Evolutionary conservation across 163 green algal species (phyloP).

Genomic region (Dunaliella salina): DNA sequence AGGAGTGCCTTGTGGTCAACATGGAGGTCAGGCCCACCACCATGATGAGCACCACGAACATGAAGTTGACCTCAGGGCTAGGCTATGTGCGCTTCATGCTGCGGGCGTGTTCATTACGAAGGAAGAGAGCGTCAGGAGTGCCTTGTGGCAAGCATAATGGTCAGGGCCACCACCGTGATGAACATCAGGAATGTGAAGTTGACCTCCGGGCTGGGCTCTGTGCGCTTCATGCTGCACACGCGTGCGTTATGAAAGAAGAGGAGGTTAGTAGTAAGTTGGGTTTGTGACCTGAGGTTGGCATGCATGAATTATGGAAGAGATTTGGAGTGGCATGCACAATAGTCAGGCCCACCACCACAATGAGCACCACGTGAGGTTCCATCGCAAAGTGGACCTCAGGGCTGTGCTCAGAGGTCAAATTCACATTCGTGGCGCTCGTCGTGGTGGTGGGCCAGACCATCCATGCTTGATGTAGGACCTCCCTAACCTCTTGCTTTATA

Average conservation of each 20-base stretch:
- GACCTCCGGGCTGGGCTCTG: conserved; percentile 48
- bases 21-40: conserved; percentile 47
- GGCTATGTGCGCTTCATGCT: conserved; percentile 29
- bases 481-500: too few species aligned
- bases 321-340: conserved; percentile 56
- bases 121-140: conserved; percentile 52
- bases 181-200: conserved; percentile 60
- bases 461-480: too few species aligned
- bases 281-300: too few species aligned
- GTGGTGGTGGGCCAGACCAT: too few species aligned
- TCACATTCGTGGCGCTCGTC: too few species aligned
- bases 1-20: conserved; percentile 51
- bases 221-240: neutral
- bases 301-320: too few species aligned
- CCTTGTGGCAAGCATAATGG: conserved; percentile 51
- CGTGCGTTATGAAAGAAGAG: neutral
- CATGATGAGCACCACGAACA: conserved; percentile 55
- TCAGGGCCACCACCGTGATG: conserved; percentile 50
- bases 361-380: conserved; percentile 51
- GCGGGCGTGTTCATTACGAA: neutral
- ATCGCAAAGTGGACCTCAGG: conserved; percentile 58
- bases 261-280: too few species aligned
- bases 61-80: conserved; percentile 55
- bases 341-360: conserved; percentile 52
- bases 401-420: too few species aligned